Evolutionary conservation across 1,284 basidiomycete genomes (phyloP), one percentile per base, ranked within the genome.

Genomic region (Melanopsichium pennsylvanicum): DNA sequence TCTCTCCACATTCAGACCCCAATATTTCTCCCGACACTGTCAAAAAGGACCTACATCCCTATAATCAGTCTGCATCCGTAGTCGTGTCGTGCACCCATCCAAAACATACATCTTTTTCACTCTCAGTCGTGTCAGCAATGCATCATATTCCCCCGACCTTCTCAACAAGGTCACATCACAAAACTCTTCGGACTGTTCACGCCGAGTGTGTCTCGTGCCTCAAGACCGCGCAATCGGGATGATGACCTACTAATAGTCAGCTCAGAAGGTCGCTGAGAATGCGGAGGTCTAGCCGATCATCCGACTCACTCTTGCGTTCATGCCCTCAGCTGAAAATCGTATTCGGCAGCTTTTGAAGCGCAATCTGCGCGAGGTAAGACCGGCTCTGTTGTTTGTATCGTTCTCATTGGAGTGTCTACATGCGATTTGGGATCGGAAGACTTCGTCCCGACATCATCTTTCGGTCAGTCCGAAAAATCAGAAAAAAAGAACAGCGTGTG

Each of bases 161-260:
- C 71, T 76, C 74, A 76, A 76, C 74, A 76, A 74, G 72, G 74
- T 68, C 57, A 54, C 37, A 45, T 43, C 35, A 26, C 29, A 19
- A 29, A 7, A n/a, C 32, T 16, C 19, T 15, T 19, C 15, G n/a
- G 44, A 40, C 43, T 46, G 29, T 39, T 27, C 19, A 5, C 12
- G 31, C 19, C 15, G 27, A 33, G 18, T 18, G n/a, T n/a, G n/a
- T n/a, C n/a, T n/a, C n/a, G n/a, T n/a, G n/a, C n/a, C n/a, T n/a
- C n/a, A n/a, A n/a, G n/a, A n/a, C n/a, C n/a, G n/a, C n/a, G n/a
- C n/a, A n/a, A n/a, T n/a, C n/a, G n/a, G n/a, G n/a, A n/a, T n/a
- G n/a, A n/a, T n/a, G n/a, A n/a, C n/a, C n/a, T n/a, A n/a, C n/a
- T n/a, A n/a, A n/a, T n/a, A n/a, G n/a, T n/a, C n/a, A n/a, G n/a